Conservation (phyloP, 2,329 filamentous ascomycete species). For the Phyllosticta paracitricarpa region DNA sequence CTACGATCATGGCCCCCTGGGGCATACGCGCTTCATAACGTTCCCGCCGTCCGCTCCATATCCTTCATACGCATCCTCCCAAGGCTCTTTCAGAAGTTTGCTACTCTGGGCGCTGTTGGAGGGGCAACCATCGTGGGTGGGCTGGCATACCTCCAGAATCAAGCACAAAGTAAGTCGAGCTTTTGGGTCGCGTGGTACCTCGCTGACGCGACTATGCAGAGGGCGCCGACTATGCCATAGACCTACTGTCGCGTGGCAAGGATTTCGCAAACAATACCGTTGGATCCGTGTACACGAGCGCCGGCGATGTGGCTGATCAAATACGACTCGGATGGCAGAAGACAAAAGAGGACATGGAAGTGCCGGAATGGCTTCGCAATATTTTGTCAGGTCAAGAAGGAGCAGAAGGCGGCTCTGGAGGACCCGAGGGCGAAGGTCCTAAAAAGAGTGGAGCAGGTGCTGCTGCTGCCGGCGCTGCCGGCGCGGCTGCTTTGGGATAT, state of each 20-base stretch:
- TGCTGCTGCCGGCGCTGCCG: conserved; percentile 57
- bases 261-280: conserved; percentile 63
- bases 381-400: conserved; percentile 43
- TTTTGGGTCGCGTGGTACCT: not conserved
- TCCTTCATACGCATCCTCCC: conserved; percentile 66
- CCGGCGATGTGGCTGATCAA: conserved; percentile 67
- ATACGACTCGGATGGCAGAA: conserved; percentile 72
- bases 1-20: conserved; percentile 58
- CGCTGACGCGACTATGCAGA: conserved; percentile 42
- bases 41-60: conserved; percentile 52
- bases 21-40: conserved; percentile 72
- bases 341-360: conserved; percentile 68
- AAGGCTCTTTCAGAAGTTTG: conserved; percentile 81
- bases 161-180: conserved; percentile 43
- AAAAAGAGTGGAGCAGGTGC: conserved; percentile 43
- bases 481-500: conserved; percentile 70
- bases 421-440: conserved; percentile 33
- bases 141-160: conserved; percentile 89
- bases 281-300: conserved; percentile 58
- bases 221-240: conserved; percentile 66
- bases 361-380: conserved; percentile 68
- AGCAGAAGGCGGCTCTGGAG: conserved; percentile 28
- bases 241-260: conserved; percentile 61
- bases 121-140: conserved; percentile 80
- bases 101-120: conserved; percentile 80